phyloP scores from a whole-genome alignment of 495 filamentous ascomycete genomes.

The Tricharina praecox region DNA sequence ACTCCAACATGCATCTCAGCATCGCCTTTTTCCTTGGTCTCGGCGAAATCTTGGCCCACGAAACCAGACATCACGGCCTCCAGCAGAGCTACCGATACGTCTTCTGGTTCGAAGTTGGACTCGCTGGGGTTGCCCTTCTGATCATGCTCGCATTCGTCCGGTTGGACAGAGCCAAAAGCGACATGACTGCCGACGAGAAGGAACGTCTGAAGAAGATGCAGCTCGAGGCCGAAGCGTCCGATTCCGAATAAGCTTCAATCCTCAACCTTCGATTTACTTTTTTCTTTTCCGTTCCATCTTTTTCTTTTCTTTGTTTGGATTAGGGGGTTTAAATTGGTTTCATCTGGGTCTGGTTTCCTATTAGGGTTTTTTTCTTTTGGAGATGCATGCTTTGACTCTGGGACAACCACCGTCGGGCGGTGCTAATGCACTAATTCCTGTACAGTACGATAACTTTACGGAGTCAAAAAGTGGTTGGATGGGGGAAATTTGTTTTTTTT shows the following conservation, averaged over 20 bases:
- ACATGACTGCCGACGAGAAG: constrained; percentile 52
- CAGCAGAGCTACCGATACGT: constrained; percentile 37
- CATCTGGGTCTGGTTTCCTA: not conserved
- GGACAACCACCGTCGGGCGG: not conserved
- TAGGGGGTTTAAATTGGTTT: too few relatives aligned
- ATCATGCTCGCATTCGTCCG: constrained; percentile 45
- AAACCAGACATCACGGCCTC: constrained; percentile 33
- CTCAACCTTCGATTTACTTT: not conserved
- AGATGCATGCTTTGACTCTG: not conserved
- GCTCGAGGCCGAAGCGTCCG: not conserved
- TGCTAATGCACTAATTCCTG: not conserved
- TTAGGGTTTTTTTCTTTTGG: not conserved
- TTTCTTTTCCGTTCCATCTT: not conserved
- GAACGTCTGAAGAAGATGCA: constrained; percentile 6
- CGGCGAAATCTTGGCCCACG: constrained; percentile 49
- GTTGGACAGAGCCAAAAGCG: constrained; percentile 49
- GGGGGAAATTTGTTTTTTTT: too few relatives aligned
- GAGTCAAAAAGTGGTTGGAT: too few relatives aligned
- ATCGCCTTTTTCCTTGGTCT: constrained; percentile 66
- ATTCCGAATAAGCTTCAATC: not conserved
- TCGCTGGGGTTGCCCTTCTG: constrained; percentile 37
- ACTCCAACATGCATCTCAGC: constrained; percentile 55
- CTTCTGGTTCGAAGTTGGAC: constrained; percentile 51
- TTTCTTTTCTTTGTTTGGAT: not conserved
- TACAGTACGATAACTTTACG: too few relatives aligned